These are phyloP conservation scores for Penicillium waksmanii DNA, from an alignment of 495 filamentous ascomycete species.

Conservation along the genomic window DNA sequence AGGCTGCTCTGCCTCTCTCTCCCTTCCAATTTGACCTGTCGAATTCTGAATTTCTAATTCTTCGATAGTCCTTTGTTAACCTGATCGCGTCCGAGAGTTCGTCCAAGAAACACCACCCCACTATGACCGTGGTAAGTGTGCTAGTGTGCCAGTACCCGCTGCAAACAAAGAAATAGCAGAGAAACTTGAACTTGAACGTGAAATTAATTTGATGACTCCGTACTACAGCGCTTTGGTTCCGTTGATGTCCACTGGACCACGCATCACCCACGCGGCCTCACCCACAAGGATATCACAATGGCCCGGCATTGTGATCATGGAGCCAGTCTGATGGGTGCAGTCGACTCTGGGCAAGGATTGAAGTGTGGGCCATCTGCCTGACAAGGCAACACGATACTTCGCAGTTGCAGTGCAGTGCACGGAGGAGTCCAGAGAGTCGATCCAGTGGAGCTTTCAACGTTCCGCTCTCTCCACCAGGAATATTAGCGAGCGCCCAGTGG, in stretches of 20 bases:
- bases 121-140: constrained; percentile 47
- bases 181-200: not conserved
- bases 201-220: not conserved
- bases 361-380: constrained; percentile 36
- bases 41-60: constrained; percentile 3
- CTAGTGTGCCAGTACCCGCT: not conserved
- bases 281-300: constrained; percentile 65
- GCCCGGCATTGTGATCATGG: constrained; percentile 68
- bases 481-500: not conserved
- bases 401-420: not conserved
- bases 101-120: constrained; percentile 50
- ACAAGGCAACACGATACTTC: not conserved
- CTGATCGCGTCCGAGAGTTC: constrained; percentile 46
- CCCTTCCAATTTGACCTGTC: too few species aligned
- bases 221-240: constrained; percentile 44
- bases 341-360: constrained; percentile 38
- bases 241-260: constrained; percentile 70
- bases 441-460: constrained; percentile 1
- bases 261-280: constrained; percentile 72
- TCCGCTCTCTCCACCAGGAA: constrained; percentile 3
- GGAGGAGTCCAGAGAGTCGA: not conserved
- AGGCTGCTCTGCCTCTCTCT: too few species aligned
- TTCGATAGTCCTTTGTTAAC: constrained; percentile 42
- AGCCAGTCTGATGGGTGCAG: constrained; percentile 43
- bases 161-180: constrained; percentile 1